These are phyloP conservation scores for Teunomyces atbi DNA, from an alignment of 805 yeast species.

Conservation along the genomic window DNA sequence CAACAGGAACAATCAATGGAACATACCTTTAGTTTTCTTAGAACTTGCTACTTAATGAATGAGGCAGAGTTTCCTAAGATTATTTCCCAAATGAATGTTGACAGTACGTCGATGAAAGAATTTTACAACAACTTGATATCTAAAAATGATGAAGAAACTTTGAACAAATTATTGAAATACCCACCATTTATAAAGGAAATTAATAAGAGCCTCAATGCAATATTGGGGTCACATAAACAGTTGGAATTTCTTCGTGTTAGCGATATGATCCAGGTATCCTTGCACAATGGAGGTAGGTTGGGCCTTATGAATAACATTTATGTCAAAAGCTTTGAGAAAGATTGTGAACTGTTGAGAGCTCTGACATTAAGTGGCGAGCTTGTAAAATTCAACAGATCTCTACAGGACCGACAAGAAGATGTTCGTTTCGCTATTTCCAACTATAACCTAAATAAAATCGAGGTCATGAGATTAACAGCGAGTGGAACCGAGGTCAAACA, in stretches of 20 bases:
- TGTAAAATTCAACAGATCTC: conserved; percentile 48
- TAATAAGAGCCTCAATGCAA: conserved; percentile 20
- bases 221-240: conserved; percentile 18
- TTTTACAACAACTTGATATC: conserved; percentile 30
- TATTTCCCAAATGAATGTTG: conserved; percentile 12
- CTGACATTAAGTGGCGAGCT: conserved; percentile 45
- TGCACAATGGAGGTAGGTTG: conserved; percentile 36
- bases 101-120: conserved; percentile 22
- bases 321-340: conserved; percentile 35
- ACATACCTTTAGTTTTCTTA: conserved; percentile 32
- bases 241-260: conserved; percentile 11
- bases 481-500: conserved; percentile 14
- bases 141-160: conserved; percentile 39
- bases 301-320: conserved; percentile 30
- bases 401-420: conserved; percentile 68
- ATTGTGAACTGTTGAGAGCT: conserved; percentile 31
- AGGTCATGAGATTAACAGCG: conserved; percentile 43
- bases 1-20: conserved; percentile 21
- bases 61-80: conserved; percentile 23
- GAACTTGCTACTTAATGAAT: conserved; percentile 34
- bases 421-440: conserved; percentile 44
- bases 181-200: conserved; percentile 30
- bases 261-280: conserved; percentile 33
- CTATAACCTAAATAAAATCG: conserved; percentile 49
- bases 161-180: conserved; percentile 23